A percentile compares a stretch with the other conserved stretches of the same genome.
Conservation (phyloP, 305 asterid species). For the Ajuga reptans region DNA sequence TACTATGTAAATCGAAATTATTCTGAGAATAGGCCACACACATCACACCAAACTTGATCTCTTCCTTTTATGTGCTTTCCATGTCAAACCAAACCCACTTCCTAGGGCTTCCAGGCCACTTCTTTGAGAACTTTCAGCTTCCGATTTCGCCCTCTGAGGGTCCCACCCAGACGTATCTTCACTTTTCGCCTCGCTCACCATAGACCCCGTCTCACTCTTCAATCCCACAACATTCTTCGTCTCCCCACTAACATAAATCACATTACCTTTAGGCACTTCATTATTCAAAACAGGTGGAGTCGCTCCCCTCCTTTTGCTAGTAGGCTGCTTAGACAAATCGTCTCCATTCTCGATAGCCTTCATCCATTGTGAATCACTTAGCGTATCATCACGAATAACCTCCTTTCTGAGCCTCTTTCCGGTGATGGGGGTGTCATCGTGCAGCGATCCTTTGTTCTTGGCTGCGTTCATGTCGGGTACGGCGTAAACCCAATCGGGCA, state of each 20-base stretch:
- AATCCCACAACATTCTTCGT: conserved; percentile 28
- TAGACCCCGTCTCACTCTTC: conserved; percentile 39
- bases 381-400: conserved; percentile 63
- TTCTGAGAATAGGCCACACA: neutral
- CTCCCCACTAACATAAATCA: conserved; percentile 23
- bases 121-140: conserved; percentile 42
- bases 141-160: conserved; percentile 38
- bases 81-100: conserved; percentile 48
- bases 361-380: conserved; percentile 61
- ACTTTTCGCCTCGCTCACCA: conserved; percentile 47
- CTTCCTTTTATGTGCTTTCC: conserved; percentile 71
- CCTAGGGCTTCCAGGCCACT: conserved; percentile 31
- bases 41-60: conserved; percentile 64
- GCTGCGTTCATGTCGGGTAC: conserved; percentile 43
- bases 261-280: conserved; percentile 25
- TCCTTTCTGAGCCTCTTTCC: conserved; percentile 92
- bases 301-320: conserved; percentile 41
- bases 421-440: conserved; percentile 45
- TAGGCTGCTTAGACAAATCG: conserved; percentile 30
- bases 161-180: conserved; percentile 40
- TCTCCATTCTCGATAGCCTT: conserved; percentile 71
- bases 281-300: conserved; percentile 23
- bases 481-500: conserved; percentile 86
- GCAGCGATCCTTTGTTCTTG: conserved; percentile 48
- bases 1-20: too few species aligned